Base-by-base conservation (phyloP, 495 filamentous ascomycete species). In the Chaetomium tenue region DNA sequence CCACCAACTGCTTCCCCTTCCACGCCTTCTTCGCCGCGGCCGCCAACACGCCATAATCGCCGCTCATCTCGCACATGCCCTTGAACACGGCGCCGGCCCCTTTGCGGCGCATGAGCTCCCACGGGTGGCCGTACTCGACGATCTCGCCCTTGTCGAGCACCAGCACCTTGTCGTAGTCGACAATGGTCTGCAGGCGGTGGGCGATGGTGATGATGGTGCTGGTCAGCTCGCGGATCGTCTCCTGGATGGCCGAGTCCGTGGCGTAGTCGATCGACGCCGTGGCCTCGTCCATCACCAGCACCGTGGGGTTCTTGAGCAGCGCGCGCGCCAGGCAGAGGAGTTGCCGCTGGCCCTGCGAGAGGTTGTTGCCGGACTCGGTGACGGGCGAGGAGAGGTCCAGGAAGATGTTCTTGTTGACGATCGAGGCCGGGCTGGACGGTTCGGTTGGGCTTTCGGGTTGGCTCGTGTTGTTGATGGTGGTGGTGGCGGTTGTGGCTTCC, bases 201-300 rank as follows among this genome's bases (percentile, higher is more conserved):
- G 95, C 95, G 69, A 99, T 98, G 0, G 95, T 98, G 71, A 96
- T 92, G 73, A 95, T 96, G 13, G 95, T 99, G 77, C 88, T 92
- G 48, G 88, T 87, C 46, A 98, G 81, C 73, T 97, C 91, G 44
- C 91, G 88, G 63, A 99, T 89, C 0, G 95, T 97, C 61, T 90
- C 90, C 75, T 99, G 95, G 72, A 99, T 98, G 76, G 97, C 97
- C 64, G 86, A 79, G 71, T 99, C 95, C 18, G 94, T 99, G 40
- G 87, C 87, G 76, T 98, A 98, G 81, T 99, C 95, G 72, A 99
- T 98, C 1, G 91, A 96, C 0, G 94, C 95, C 7, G 95, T 99
- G 20, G 95, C 95, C 80, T 99, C 95, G 76, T 99, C 95, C 94
- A 99, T 98, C 73, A 99, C 88, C 5, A 99, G 79, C 20, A 99